Percentiles rank a stretch among this genome's conserved stretches.
These are phyloP conservation scores for Aspergillus baeticus DNA, from an alignment of 495 filamentous ascomycete species.

Conservation along the genomic window DNA sequence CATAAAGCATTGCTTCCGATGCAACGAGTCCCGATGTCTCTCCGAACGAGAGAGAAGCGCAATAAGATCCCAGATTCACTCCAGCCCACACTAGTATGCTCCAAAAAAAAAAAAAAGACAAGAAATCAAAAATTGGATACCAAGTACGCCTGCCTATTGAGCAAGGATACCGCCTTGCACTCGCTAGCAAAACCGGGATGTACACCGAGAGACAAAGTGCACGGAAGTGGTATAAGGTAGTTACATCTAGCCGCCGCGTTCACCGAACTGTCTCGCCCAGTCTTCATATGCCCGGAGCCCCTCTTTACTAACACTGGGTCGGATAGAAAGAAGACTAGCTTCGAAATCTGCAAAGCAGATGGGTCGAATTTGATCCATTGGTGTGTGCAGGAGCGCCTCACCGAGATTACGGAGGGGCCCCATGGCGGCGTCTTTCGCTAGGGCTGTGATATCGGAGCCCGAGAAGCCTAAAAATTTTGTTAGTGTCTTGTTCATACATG, in stretches of 20 bases:
- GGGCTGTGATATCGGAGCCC: slow-evolving; percentile 93
- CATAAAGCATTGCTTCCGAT: too few species aligned
- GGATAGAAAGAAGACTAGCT: slow-evolving; percentile 78
- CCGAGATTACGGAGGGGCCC: slow-evolving; percentile 89
- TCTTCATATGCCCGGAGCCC: slow-evolving; percentile 87
- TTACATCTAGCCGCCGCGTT: slow-evolving; percentile 69
- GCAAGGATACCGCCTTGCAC: too few species aligned
- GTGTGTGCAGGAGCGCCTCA: slow-evolving; percentile 84
- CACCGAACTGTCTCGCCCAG: slow-evolving; percentile 91
- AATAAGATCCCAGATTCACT: too few species aligned
- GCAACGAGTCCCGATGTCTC: too few species aligned
- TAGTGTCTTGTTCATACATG: neutral
- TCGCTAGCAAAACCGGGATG: too few species aligned
- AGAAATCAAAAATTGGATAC: too few species aligned
- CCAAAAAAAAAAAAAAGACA: too few species aligned
- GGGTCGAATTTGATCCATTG: slow-evolving; percentile 88
- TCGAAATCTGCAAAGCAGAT: slow-evolving; percentile 84
- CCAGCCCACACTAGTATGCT: too few species aligned
- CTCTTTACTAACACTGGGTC: slow-evolving; percentile 84
- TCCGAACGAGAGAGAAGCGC: too few species aligned
- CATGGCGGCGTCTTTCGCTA: slow-evolving; percentile 99
- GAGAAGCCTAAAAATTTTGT: slow-evolving; percentile 71
- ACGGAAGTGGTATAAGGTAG: too few species aligned
- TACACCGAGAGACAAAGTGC: too few species aligned
- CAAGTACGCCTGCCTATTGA: too few species aligned